These are phyloP conservation scores for Yamagishiella unicocca DNA, from an alignment of 139 green algal genomes.

Conservation along the genomic window DNA sequence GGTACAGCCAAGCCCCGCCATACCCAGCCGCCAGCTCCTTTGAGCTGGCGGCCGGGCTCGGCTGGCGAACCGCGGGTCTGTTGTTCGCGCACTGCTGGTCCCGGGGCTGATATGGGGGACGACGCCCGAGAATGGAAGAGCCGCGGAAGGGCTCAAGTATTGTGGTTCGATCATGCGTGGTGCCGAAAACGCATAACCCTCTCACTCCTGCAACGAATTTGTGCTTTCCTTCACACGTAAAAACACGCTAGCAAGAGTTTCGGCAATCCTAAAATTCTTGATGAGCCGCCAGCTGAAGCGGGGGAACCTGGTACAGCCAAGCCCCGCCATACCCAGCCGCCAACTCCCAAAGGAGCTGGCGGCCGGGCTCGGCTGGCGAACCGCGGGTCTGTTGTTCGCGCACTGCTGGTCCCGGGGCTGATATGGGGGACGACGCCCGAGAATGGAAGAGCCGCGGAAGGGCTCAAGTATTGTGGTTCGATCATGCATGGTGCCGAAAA, in stretches of 20 bases:
- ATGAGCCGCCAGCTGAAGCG: too few species aligned
- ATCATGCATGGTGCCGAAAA: too few species aligned
- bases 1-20: too few species aligned
- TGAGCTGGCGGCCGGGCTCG: too few species aligned
- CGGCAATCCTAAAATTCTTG: too few species aligned
- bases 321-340: too few species aligned
- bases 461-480: background rate
- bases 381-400: background rate
- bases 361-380: too few species aligned
- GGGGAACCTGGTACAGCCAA: too few species aligned
- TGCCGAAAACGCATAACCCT: too few species aligned
- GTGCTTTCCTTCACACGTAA: background rate
- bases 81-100: constrained; percentile 11
- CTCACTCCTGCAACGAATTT: background rate
- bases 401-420: background rate
- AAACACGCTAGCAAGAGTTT: too few species aligned
- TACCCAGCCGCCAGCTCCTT: too few species aligned
- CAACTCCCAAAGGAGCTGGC: too few species aligned
- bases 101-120: constrained; percentile 20
- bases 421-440: background rate
- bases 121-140: constrained; percentile 32
- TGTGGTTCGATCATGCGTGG: background rate
- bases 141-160: background rate
- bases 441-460: background rate
- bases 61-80: background rate